Evolutionary conservation across 2,329 filamentous ascomycete genomes (phyloP).

Genomic region (Aureobasidium mangrovei): DNA sequence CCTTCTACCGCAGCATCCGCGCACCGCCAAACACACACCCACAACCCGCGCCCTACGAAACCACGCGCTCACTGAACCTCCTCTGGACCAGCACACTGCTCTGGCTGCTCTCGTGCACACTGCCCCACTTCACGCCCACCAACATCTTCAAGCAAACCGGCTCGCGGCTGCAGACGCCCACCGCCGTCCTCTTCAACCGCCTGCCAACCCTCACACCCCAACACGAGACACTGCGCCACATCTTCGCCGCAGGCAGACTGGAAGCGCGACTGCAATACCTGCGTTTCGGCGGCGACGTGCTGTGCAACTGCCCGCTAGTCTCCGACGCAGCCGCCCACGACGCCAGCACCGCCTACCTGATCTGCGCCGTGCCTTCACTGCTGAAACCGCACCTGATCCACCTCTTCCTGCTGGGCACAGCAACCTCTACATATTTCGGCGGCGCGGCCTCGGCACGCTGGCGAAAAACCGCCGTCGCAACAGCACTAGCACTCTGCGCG

Average conservation of each 20-base stretch:
- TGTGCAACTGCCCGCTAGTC: constrained; percentile 69
- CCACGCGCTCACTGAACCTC: constrained; percentile 51
- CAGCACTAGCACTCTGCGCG: constrained; percentile 48
- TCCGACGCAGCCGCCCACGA: constrained; percentile 39
- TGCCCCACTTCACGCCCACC: constrained; percentile 61
- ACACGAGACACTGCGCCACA: constrained; percentile 58
- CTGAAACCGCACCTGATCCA: constrained; percentile 73
- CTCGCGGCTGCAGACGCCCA: constrained; percentile 77
- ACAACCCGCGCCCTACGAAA: constrained; percentile 47
- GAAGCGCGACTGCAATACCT: constrained; percentile 74
- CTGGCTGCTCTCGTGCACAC: constrained; percentile 46
- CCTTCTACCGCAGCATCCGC: constrained; percentile 52
- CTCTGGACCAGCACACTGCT: constrained; percentile 47
- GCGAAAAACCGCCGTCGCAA: constrained; percentile 60
- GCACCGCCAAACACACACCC: constrained; percentile 33
- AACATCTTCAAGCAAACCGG: constrained; percentile 74
- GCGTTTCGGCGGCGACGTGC: constrained; percentile 65
- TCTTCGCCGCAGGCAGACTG: constrained; percentile 54
- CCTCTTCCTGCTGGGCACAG: constrained; percentile 60
- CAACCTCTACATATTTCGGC: constrained; percentile 59
- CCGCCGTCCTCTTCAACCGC: constrained; percentile 73
- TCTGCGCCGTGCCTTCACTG: constrained; percentile 69
- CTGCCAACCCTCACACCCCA: constrained; percentile 48
- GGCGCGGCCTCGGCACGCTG: constrained; percentile 58
- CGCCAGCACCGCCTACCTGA: constrained; percentile 58